Evolutionary conservation across 331 rosid species (phyloP), one percentile per base, ranked within the genome.

Genomic region (Cydonia oblonga): DNA sequence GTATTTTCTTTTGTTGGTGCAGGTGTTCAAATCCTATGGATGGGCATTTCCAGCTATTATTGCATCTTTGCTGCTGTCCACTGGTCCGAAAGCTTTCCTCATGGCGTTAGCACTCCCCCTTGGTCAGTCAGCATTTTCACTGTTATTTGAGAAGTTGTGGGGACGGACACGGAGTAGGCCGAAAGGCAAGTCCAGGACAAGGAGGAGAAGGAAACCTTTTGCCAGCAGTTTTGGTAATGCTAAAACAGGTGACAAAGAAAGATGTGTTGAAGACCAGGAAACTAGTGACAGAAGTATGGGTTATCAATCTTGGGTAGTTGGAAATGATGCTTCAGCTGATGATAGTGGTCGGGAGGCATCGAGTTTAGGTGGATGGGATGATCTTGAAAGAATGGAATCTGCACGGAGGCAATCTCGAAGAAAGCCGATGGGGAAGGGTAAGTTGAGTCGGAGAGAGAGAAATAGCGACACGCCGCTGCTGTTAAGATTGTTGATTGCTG

Each of bases 31-130:
- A 75, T 87, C 97, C 71, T 93, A 89, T 64, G 97, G 98, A 58
- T 93, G 98, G 98, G 59, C 83, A 3, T 79, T 93, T 3, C 98
- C 98, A 18, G 32, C 85, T 70, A 85, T 93, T 26, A 16, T 93
- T 12, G 6, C 29, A 0, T 89, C 98, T 30, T 83, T 70, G 81
- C 83, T 93, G 68, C 74, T 82, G 26, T 44, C 92, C 23, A 38
- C 77, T 14, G 98, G 97, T 33, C 95, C 96, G n/a, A 93, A 89
- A 85, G 96, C 97, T 68, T 87, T 93, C 72, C 90, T 93, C 74
- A 87, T 93, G 96, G 97, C 98, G 52, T 78, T 93, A 46, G 92
- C 89, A 20, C 79, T 93, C n/a, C 95, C 97, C 72, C 88, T 93
- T 51, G 89, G 86, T 35, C 97, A 93, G 77, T 87, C 96, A 53